A percentile compares a stretch with the other conserved stretches of the same genome.
phyloP scores from a whole-genome alignment of 306 rosid species.

The Lathyrus tuberosus region DNA sequence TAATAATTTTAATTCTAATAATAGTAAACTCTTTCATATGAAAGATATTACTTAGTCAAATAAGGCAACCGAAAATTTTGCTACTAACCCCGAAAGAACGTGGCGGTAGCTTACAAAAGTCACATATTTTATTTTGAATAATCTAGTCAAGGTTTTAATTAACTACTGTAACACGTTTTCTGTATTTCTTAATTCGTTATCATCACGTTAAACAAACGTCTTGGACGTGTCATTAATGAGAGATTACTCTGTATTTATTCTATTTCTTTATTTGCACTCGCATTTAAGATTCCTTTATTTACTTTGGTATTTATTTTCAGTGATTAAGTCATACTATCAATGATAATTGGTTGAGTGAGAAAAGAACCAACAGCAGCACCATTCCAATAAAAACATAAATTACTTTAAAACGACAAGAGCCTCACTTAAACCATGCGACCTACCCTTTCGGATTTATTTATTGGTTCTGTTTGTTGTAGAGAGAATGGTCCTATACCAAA shows the following conservation, averaged over 20 bases:
- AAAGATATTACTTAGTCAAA: no score
- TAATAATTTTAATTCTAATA: no score
- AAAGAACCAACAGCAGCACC: not conserved
- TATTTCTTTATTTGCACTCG: not conserved
- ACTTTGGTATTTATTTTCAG: not conserved
- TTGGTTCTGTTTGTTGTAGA: not conserved
- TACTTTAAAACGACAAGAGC: not conserved
- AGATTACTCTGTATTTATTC: not conserved
- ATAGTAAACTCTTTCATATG: no score
- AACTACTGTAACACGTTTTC: no score
- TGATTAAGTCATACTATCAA: not conserved
- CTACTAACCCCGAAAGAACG: no score
- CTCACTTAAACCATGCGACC: not conserved
- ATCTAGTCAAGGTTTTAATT: no score
- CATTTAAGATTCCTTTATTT: not conserved
- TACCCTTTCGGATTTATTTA: conserved; percentile 1
- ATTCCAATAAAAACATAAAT: not conserved
- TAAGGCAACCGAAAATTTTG: no score
- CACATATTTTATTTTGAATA: no score
- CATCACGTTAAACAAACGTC: no score
- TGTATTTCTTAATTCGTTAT: no score
- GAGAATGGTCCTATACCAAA: not conserved
- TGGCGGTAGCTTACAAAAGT: no score
- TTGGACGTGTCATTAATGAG: not conserved
- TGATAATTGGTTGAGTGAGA: not conserved